Base-by-base conservation (phyloP, 495 filamentous ascomycete species). In the Apiosordaria backusii region DNA sequence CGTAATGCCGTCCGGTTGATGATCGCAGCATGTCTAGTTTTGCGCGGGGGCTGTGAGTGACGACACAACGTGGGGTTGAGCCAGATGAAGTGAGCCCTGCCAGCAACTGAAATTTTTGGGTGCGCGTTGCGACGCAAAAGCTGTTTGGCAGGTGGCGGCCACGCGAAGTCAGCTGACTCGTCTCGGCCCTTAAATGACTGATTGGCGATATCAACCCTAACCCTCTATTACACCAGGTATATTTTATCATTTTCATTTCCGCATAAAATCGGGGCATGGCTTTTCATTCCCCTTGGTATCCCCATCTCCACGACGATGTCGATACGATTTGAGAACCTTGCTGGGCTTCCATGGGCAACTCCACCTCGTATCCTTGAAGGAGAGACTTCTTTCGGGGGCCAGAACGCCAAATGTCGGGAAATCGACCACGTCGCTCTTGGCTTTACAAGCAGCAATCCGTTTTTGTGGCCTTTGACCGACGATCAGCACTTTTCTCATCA, bases 11-110 rank as follows among this genome's bases (percentile, higher is more conserved):
- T 53, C 62, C 64, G 64, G 63, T 64, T 18, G 45, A 52, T 40
- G 68, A 62, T 64, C 74, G 74, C 62, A 75, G 53, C 74, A 75
- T 76, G 4, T 62, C 66, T 59, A 1, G 19, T 27, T 15, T 13
- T 6, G 35, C 35, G 35, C 35, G 35, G 50, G n/a, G 63, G 53
- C 24, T 64, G 52, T 61, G 29, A 35, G 13, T 25, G 45, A 29
- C 25, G 26, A 64, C 21, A 45, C 35, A 45, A 13, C 35, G 35
- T 45, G 35, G 35, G 35, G 35, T 45, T 45, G 35, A 7, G 35
- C 35, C 35, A 45, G 35, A 13, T 45, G 35, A 45, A 45, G 35
- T 45, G 9, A 45, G 35, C 35, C 35, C 35, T 45, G 35, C 35
- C 35, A 45, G 35, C 35, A 45, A 18, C 13, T 29, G 22, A 65